These are phyloP conservation scores for Biscutella auriculata DNA, from an alignment of 441 rosid genomes.

Conservation along the genomic window DNA sequence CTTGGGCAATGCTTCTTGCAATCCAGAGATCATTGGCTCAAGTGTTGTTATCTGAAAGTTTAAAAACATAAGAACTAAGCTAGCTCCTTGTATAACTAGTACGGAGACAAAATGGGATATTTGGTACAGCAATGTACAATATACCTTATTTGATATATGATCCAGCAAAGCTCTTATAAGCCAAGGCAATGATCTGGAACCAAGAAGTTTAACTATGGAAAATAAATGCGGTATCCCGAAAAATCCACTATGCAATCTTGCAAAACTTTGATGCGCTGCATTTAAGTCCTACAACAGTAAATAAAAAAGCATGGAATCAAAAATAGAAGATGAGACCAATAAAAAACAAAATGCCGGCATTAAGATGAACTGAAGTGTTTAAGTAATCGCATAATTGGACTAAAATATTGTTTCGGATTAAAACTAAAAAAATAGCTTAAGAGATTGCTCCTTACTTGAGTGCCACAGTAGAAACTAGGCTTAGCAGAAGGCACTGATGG, in stretches of 20 bases:
- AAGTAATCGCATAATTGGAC: not conserved
- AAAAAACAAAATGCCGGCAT: not conserved
- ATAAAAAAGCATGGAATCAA: not conserved
- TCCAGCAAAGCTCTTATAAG: constrained; percentile 89
- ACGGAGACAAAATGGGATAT: not conserved
- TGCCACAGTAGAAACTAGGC: constrained; percentile 91
- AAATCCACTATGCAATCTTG: constrained; percentile 86
- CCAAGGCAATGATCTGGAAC: constrained; percentile 97
- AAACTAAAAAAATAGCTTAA: not conserved
- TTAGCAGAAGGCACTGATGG: constrained; percentile 89
- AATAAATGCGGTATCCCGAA: constrained; percentile 85
- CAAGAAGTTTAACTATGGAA: constrained; percentile 81
- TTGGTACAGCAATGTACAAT: not conserved
- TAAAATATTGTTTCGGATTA: not conserved
- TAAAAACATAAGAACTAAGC: not conserved
- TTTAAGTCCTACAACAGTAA: constrained; percentile 59
- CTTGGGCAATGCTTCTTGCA: constrained; percentile 93
- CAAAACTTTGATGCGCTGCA: constrained; percentile 96
- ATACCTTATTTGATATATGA: constrained; percentile 92
- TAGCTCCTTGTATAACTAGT: not conserved
- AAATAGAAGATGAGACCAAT: not conserved
- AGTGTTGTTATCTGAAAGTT: constrained; percentile 54
- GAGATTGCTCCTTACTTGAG: constrained; percentile 51
- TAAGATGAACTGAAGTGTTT: too few relatives aligned
- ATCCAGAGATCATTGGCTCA: constrained; percentile 83